phyloP scores from a whole-genome alignment of 78 protist genomes.

The Isochrysis galbana region DNA sequence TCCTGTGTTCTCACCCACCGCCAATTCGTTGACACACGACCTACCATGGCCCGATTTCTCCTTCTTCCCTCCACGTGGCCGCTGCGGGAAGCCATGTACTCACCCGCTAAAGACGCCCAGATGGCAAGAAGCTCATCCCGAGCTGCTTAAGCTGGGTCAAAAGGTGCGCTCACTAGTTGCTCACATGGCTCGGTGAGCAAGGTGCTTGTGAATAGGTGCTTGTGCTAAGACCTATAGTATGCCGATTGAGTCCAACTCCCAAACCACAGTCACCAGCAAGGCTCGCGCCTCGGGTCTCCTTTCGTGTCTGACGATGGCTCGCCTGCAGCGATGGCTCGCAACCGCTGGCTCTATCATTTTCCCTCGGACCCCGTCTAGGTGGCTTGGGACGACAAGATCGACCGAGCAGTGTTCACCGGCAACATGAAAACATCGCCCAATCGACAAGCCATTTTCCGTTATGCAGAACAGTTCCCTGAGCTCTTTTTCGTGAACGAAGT shows the following conservation, averaged over 20 bases:
- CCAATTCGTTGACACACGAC: background rate
- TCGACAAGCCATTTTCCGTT: background rate
- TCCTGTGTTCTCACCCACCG: background rate
- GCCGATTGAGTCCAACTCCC: too few relatives aligned
- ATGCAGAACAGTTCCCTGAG: background rate
- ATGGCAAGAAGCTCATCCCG: background rate
- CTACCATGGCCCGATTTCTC: constrained; percentile 23
- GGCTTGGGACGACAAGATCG: background rate
- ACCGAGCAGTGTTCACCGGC: constrained; percentile 11
- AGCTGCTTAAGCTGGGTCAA: background rate
- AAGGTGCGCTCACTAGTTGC: too few relatives aligned
- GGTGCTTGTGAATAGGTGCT: too few relatives aligned
- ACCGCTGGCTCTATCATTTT: background rate
- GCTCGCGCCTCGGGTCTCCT: too few relatives aligned
- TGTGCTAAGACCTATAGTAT: too few relatives aligned
- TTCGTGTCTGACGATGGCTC: too few relatives aligned
- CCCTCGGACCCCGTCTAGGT: background rate
- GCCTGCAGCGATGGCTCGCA: background rate
- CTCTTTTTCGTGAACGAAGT: background rate
- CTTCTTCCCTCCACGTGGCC: background rate
- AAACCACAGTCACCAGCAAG: too few relatives aligned
- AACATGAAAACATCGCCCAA: constrained; percentile 21
- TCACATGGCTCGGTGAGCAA: too few relatives aligned
- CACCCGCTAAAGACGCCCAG: constrained; percentile 8
- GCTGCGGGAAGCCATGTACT: background rate